phyloP scores from a whole-genome alignment of 1,284 basidiomycete genomes.

The Kwoniella shivajii region DNA sequence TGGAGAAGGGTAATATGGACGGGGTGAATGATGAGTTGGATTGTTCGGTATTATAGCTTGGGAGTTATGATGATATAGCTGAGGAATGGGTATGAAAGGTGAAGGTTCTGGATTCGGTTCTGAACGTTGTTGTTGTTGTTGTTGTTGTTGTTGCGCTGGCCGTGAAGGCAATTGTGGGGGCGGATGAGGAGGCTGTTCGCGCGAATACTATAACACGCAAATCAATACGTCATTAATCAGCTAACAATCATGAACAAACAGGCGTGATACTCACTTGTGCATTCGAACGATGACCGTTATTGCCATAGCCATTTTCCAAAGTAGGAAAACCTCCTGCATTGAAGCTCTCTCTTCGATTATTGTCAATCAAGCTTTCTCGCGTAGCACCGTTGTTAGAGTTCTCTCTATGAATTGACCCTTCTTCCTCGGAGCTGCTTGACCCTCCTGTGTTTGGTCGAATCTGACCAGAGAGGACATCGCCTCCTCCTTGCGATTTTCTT shows the following conservation, averaged over 20 bases:
- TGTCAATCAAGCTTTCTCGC: slow-evolving; percentile 6
- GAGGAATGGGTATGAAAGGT: slow-evolving; percentile 2
- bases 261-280: neutral
- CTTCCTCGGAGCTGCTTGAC: slow-evolving; percentile 14
- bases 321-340: neutral
- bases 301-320: neutral
- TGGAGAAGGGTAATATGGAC: slow-evolving; percentile 3
- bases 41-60: neutral
- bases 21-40: neutral
- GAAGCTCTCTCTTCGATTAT: neutral
- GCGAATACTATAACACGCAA: too few species aligned
- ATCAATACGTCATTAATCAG: too few species aligned
- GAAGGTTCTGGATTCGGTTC: neutral
- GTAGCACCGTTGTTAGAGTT: neutral
- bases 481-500: slow-evolving; percentile 12
- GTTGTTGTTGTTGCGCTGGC: neutral
- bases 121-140: neutral
- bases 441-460: neutral
- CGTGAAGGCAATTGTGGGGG: neutral
- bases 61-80: slow-evolving; percentile 11
- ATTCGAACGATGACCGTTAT: neutral
- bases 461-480: neutral
- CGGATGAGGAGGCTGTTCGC: too few species aligned
- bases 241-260: too few species aligned
- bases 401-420: neutral